Evolutionary conservation across 768 basidiomycete species (phyloP).

Genomic region (Kwoniella mangroviensis): DNA sequence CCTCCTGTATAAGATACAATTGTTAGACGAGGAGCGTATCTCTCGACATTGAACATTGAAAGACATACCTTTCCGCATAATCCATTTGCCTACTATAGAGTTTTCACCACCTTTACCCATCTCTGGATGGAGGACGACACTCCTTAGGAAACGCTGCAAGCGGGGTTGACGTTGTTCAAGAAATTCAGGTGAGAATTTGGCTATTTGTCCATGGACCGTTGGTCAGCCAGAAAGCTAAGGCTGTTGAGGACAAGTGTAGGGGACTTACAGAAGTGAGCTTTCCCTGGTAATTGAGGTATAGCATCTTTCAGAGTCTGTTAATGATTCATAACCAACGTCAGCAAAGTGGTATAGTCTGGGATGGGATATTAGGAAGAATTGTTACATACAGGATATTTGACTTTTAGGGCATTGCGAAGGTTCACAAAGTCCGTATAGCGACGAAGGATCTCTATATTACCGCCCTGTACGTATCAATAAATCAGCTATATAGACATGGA

Average conservation of each 20-base stretch:
- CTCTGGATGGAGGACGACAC: slow-evolving; percentile 54
- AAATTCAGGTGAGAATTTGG: slow-evolving; percentile 51
- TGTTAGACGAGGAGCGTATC: no score
- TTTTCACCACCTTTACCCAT: slow-evolving; percentile 46
- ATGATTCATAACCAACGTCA: neutral
- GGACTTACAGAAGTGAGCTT: slow-evolving; percentile 49
- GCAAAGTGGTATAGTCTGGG: neutral
- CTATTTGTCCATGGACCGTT: slow-evolving; percentile 15
- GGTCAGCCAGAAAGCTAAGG: slow-evolving; percentile 2
- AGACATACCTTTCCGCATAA: slow-evolving; percentile 20
- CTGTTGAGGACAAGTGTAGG: slow-evolving; percentile 20
- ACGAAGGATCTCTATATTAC: slow-evolving; percentile 39
- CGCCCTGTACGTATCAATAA: slow-evolving; percentile 24
- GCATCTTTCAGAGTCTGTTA: slow-evolving; percentile 34
- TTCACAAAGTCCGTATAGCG: slow-evolving; percentile 54
- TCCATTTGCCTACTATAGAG: slow-evolving; percentile 38
- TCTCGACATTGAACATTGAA: no score
- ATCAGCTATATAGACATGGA: no score
- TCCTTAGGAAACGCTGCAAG: slow-evolving; percentile 51
- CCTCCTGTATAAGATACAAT: no score
- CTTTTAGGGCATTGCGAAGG: slow-evolving; percentile 35
- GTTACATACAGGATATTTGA: slow-evolving; percentile 41
- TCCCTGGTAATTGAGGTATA: slow-evolving; percentile 49
- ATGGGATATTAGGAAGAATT: neutral
- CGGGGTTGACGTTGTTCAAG: slow-evolving; percentile 49